Conservation (phyloP, 2,329 filamentous ascomycete species). For the Fusarium graminum region DNA sequence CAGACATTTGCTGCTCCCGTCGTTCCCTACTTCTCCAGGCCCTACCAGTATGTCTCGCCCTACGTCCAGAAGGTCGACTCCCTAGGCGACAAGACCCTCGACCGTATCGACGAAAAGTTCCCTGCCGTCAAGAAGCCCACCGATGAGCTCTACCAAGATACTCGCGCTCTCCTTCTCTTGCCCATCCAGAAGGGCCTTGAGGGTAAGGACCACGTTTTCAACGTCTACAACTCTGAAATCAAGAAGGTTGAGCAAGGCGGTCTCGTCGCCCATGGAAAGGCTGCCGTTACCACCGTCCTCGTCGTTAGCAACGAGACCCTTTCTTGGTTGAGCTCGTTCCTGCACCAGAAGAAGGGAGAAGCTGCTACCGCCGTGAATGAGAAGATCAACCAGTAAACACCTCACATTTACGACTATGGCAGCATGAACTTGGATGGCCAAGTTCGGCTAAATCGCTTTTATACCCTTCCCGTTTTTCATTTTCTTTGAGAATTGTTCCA, state of each 20-base stretch:
- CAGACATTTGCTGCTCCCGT: constrained; percentile 81
- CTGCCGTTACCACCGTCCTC: constrained; percentile 74
- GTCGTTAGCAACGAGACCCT: constrained; percentile 76
- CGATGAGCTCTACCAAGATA: constrained; percentile 74
- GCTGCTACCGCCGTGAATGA: constrained; percentile 68
- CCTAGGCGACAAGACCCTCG: constrained; percentile 78
- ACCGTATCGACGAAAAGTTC: constrained; percentile 76
- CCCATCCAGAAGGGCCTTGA: constrained; percentile 73
- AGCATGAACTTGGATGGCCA: constrained; percentile 28
- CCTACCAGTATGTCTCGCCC: constrained; percentile 84
- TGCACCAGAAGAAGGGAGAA: constrained; percentile 73
- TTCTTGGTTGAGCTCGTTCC: constrained; percentile 69
- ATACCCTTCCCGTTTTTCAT: constrained; percentile 45
- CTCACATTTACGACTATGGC: constrained; percentile 4
- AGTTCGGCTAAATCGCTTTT: constrained; percentile 30
- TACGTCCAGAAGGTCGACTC: constrained; percentile 87
- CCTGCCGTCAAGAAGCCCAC: constrained; percentile 82
- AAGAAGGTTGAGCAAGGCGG: constrained; percentile 75
- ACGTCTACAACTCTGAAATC: constrained; percentile 68
- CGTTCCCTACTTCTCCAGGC: constrained; percentile 76
- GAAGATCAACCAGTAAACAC: constrained; percentile 59
- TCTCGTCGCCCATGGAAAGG: constrained; percentile 76
- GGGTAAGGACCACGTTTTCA: constrained; percentile 71
- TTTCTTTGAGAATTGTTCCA: constrained; percentile 21
- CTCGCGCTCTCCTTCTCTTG: constrained; percentile 71